These are phyloP conservation scores for Ascocoryne sarcoides DNA, from an alignment of 2,329 filamentous ascomycete species.

Conservation along the genomic window DNA sequence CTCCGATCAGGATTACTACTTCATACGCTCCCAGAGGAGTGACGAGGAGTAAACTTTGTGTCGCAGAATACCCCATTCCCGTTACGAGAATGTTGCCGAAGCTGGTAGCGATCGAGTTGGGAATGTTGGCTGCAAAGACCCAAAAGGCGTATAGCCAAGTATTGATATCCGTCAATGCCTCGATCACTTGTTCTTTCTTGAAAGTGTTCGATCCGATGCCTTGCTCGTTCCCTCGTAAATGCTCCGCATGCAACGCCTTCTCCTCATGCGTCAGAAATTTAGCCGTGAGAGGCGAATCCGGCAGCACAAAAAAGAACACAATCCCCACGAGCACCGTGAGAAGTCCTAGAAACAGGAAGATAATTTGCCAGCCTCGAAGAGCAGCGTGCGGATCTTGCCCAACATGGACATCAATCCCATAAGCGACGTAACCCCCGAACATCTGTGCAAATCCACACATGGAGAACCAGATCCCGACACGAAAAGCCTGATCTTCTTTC, in stretches of 20 bases:
- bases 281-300: conserved; percentile 22
- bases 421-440: conserved; percentile 1
- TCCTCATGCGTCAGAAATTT: conserved; percentile 31
- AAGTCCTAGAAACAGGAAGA: conserved; percentile 2
- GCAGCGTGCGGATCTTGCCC: conserved; percentile 22
- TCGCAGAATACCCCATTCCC: background rate
- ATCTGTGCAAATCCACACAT: conserved; percentile 33
- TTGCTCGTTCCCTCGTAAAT: conserved; percentile 11
- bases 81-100: conserved; percentile 1
- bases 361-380: conserved; percentile 13
- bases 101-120: background rate
- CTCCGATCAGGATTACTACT: conserved; percentile 21
- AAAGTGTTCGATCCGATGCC: conserved; percentile 8
- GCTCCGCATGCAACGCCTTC: conserved; percentile 29
- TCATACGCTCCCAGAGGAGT: conserved; percentile 2
- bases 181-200: conserved; percentile 11
- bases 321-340: conserved; percentile 7
- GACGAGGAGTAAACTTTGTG: background rate
- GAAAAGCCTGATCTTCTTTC: conserved; percentile 30
- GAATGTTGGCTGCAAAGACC: background rate
- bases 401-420: conserved; percentile 30
- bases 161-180: conserved; percentile 35
- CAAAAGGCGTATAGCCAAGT: conserved; percentile 22
- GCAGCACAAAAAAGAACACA: conserved; percentile 13
- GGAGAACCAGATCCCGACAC: conserved; percentile 44